Evolutionary conservation across 176 grass and related monocot genomes (phyloP), one percentile per base, ranked within the genome.

Genomic region (Ampelocalamus luodianensis): DNA sequence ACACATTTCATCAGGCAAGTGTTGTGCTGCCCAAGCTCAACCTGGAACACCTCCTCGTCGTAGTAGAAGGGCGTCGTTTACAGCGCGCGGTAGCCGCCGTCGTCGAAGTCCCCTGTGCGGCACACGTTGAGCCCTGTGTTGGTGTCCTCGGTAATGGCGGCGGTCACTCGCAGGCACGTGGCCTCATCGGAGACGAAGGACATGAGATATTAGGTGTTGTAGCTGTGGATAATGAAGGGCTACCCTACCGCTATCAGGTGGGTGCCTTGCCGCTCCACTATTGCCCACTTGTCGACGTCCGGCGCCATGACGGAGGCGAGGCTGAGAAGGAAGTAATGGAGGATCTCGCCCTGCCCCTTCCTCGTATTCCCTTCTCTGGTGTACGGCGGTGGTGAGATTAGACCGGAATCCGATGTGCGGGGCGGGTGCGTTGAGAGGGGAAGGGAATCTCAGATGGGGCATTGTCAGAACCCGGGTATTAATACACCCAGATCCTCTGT

Each of bases 51-150:
- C 56, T 89, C 79, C 40, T 90, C 91, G 24, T 90, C 89, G 66
- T 93, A 95, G 40, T 76, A 73, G 70, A 82, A 91, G 8, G 90
- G 89, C 17, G 64, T 55, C 43, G 77, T 63, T 15, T 51, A 4
- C 4, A 51, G 76, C 36, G 91, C 92, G 82, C 87, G 82, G 87
- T 90, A 82, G 2, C 89, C 58, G 2, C 92, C 91, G 67, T 98
- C 95, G 62, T 85, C 92, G 76, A 98, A 98, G 10, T 87, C 95
- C 93, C 89, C 95, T 54, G 87, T 97, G 38, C 92, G 87, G 79
- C 9, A 97, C 54, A 89, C 93, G 77, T 86, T 97, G 75, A 97
- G 85, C 1, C 91, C 91, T 0, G 75, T 78, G 29, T 11, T 71
- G 6, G 89, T 62, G 14, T 90, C 91, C 55, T 95, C 89, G 8